phyloP scores from a whole-genome alignment of 129 eudicot genomes.

The Heracleum sosnowskyi region DNA sequence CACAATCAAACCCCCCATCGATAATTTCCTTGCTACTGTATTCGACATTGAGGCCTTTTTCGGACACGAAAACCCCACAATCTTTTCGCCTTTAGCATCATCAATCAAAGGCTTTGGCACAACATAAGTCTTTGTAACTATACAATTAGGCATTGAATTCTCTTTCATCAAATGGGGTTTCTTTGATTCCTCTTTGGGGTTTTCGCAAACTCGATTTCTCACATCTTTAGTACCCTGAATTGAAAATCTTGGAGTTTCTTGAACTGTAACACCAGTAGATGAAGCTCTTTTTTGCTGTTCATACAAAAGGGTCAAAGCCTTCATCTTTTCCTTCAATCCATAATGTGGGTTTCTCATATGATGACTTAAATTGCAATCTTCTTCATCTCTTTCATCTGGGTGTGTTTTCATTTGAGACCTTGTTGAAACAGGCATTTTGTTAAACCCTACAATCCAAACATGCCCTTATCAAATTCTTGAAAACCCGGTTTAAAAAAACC shows the following conservation, averaged over 20 bases:
- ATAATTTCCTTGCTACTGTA: conserved; percentile 55
- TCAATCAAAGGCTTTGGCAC: conserved; percentile 37
- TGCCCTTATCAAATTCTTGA: conserved; percentile 32
- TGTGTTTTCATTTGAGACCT: conserved; percentile 46
- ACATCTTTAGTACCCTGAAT: conserved; percentile 47
- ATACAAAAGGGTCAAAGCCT: conserved; percentile 63
- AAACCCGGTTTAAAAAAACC: conserved; percentile 16
- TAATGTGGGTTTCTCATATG: conserved; percentile 61
- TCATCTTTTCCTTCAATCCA: conserved; percentile 89
- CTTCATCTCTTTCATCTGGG: conserved; percentile 24
- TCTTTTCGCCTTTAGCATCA: conserved; percentile 34
- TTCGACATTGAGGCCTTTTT: conserved; percentile 28
- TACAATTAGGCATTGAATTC: conserved; percentile 29
- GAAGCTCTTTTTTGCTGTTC: conserved; percentile 66
- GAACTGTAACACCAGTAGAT: conserved; percentile 19
- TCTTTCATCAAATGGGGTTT: conserved; percentile 46
- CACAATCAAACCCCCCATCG: conserved; percentile 31
- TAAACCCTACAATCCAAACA: conserved; percentile 23
- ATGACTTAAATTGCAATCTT: conserved; percentile 26
- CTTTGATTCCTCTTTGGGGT: conserved; percentile 20
- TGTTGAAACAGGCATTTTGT: conserved; percentile 71
- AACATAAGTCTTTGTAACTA: conserved; percentile 36
- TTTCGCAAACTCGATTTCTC: conserved; percentile 9
- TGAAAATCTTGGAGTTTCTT: conserved; percentile 25
- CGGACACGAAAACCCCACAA: conserved; percentile 51